Evolutionary conservation across 495 filamentous ascomycete species (phyloP), one percentile per base, ranked within the genome.

Genomic region (Aspergillus avenaceus): DNA sequence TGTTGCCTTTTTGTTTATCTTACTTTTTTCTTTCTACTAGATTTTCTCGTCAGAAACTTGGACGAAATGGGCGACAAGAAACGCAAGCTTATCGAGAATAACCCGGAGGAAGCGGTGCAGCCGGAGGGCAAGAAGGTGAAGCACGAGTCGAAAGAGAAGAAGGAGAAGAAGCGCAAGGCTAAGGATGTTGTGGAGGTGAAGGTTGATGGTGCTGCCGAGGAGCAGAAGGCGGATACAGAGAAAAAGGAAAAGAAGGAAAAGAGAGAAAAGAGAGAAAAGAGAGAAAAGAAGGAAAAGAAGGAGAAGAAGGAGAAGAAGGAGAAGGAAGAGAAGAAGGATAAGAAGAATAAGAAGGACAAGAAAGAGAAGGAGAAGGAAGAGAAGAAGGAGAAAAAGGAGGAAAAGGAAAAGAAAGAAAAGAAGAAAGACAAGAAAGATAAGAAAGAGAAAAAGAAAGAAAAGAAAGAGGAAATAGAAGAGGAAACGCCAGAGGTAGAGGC

Each of bases 21-120:
- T 21, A n/a, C 1, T 34, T 18, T 37, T 18, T 13, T 22, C 11
- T 22, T 25, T 42, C 5, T 7, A 8, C 4, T 1, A 19, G 16
- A 38, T 14, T 19, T 21, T 18, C 4, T 23, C 5, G 13, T 16
- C 23, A 19, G 5, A 14, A 34, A 16, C 11, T 12, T 31, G 31
- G 23, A 47, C 34, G 65, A 46, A 62, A 75, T 73, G 66, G 59
- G 65, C 44, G 68, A 73, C 54, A 74, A 71, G 55, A 73, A 71
- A 63, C 72, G 72, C 66, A 76, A 76, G 63, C 64, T 69, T 57
- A 54, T 44, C 22, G 22, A 44, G 19, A 48, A 48, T 23, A 31
- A 28, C n/a, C 18, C 55, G 23, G 60, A 63, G 36, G 64, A 69
- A 42, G 59, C 49, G 5, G 50, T 60, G 34, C 57, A 64, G 54